phyloP scores from a whole-genome alignment of 2,329 filamentous ascomycete species.

The Xylaria sp. region DNA sequence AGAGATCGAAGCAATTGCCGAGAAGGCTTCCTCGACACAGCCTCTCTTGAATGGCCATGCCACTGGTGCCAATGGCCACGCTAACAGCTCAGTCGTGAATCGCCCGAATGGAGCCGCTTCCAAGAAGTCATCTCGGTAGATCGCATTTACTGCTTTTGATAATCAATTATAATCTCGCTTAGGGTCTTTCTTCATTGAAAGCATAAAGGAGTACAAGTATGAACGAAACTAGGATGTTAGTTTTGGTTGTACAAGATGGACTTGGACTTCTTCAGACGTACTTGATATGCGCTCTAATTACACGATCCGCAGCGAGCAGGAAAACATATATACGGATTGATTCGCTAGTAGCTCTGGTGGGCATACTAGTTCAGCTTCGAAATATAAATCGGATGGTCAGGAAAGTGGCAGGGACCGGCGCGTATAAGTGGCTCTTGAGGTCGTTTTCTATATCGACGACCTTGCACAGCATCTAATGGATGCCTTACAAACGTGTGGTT shows the following conservation, averaged over 20 bases:
- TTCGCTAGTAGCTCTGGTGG: conserved; percentile 36
- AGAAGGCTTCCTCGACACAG: conserved; percentile 38
- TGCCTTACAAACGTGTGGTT: conserved; percentile 6
- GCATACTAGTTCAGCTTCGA: conserved; percentile 15
- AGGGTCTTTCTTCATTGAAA: conserved; percentile 27
- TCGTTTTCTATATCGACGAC: not conserved
- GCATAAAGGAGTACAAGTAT: conserved; percentile 26
- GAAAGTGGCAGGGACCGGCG: not conserved
- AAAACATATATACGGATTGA: conserved; percentile 29
- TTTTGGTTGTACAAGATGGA: conserved; percentile 7
- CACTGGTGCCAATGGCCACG: conserved; percentile 40
- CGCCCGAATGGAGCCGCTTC: conserved; percentile 40
- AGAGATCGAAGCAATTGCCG: conserved; percentile 47
- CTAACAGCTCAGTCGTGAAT: conserved; percentile 42
- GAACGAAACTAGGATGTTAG: conserved; percentile 18
- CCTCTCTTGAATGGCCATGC: conserved; percentile 45
- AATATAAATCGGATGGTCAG: not conserved
- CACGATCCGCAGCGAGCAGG: not conserved
- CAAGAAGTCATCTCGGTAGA: conserved; percentile 43
- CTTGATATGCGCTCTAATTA: not conserved
- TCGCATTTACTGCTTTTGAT: not conserved
- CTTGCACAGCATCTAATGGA: not conserved
- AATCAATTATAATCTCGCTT: conserved; percentile 35
- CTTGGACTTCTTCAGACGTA: not conserved
- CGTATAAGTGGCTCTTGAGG: not conserved